A percentile compares a stretch with the other conserved stretches of the same genome.
Conservation (phyloP, 1,139 yeast genomes). For the Saccharomyces hybrid region DNA sequence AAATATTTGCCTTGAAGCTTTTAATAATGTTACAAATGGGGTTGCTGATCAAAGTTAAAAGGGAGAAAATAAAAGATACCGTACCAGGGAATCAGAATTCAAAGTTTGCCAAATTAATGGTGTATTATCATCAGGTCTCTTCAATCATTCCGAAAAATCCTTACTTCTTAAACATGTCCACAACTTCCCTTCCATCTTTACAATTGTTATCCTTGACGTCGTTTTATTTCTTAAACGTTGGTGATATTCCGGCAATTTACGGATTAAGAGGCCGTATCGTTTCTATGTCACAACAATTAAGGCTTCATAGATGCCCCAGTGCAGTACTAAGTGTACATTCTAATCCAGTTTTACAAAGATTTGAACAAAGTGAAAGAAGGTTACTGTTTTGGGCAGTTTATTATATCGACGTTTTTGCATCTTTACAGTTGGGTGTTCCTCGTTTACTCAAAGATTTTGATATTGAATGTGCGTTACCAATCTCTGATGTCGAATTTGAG, state of each 20-base stretch:
- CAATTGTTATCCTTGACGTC: slow-evolving; percentile 64
- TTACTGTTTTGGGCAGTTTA: slow-evolving; percentile 80
- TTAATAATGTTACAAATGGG: slow-evolving; percentile 54
- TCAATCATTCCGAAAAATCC: slow-evolving; percentile 40
- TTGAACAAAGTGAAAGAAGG: slow-evolving; percentile 77
- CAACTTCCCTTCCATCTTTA: slow-evolving; percentile 60
- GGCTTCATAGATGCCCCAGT: slow-evolving; percentile 82
- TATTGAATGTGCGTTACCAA: slow-evolving; percentile 79
- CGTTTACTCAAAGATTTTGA: slow-evolving; percentile 70
- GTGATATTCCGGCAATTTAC: slow-evolving; percentile 68
- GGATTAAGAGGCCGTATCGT: slow-evolving; percentile 68
- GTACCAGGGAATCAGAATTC: not conserved
- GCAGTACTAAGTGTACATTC: slow-evolving; percentile 55
- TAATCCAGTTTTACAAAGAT: slow-evolving; percentile 49
- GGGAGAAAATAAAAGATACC: slow-evolving; percentile 14
- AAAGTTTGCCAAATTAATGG: slow-evolving; percentile 25
- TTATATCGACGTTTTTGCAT: slow-evolving; percentile 66
- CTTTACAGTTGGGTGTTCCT: slow-evolving; percentile 76
- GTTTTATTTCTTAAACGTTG: slow-evolving; percentile 64
- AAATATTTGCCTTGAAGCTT: slow-evolving; percentile 50
- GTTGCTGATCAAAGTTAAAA: slow-evolving; percentile 34
- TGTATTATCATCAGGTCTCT: slow-evolving; percentile 46
- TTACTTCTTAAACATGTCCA: slow-evolving; percentile 39
- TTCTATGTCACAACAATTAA: slow-evolving; percentile 78
- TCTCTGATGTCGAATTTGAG: slow-evolving; percentile 49